Evolutionary conservation across 2,329 filamentous ascomycete species (phyloP).

Genomic region (Stemphylium lycopersici): DNA sequence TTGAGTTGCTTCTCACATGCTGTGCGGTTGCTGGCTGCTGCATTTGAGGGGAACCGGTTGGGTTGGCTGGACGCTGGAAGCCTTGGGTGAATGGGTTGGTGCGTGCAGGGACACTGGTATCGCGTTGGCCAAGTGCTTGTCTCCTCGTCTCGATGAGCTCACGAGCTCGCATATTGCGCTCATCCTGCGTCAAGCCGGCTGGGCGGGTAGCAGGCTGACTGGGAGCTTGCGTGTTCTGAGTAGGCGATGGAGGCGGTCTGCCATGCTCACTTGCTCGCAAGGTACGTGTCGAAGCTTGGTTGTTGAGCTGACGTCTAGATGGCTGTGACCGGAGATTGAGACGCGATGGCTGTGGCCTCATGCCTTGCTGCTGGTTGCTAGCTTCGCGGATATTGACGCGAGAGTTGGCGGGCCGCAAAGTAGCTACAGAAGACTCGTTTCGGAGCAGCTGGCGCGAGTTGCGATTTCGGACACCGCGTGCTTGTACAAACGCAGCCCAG

Average conservation of each 20-base stretch:
- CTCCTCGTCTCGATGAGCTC: conserved; percentile 47
- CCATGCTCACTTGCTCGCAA: conserved; percentile 43
- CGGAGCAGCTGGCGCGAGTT: conserved; percentile 45
- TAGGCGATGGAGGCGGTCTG: conserved; percentile 38
- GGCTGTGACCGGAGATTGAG: conserved; percentile 45
- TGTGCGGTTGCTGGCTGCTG: conserved; percentile 20
- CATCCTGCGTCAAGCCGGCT: conserved; percentile 41
- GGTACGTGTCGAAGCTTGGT: conserved; percentile 46
- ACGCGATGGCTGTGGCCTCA: conserved; percentile 46
- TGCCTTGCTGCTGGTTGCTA: conserved; percentile 28
- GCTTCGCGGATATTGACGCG: conserved; percentile 44
- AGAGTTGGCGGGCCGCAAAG: conserved; percentile 42
- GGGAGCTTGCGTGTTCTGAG: conserved; percentile 20
- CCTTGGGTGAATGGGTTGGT: conserved; percentile 47
- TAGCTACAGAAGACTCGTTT: conserved; percentile 49
- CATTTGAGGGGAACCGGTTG: conserved; percentile 23
- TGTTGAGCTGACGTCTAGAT: conserved; percentile 44
- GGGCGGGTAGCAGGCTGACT: conserved; percentile 29
- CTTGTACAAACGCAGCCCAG: conserved; percentile 45
- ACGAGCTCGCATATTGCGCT: conserved; percentile 42
- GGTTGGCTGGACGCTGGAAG: conserved; percentile 36
- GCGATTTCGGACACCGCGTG: conserved; percentile 31
- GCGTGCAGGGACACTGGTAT: conserved; percentile 31
- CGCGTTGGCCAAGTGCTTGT: conserved; percentile 38
- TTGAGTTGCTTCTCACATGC: conserved; percentile 42